A percentile compares a stretch with the other conserved stretches of the same genome.
Conservation (phyloP, 2,329 filamentous ascomycete species). For the Chaetomium strumarium region DNA sequence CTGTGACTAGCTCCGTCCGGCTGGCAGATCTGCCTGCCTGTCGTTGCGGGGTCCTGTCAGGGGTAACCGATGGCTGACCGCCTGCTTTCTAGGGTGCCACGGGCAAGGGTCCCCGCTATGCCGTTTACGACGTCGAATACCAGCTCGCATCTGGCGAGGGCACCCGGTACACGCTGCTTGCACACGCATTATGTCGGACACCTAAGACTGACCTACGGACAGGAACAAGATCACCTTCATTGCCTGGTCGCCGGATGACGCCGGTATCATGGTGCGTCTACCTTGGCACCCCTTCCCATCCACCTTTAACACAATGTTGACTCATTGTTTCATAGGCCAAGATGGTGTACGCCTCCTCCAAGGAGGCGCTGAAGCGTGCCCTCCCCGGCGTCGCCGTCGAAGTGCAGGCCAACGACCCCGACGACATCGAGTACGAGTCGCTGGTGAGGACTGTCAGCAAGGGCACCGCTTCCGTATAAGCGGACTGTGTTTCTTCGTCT, state of each 20-base stretch:
- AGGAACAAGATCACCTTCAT: conserved; percentile 78
- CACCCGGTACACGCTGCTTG: conserved; percentile 47
- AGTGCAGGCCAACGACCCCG: conserved; percentile 76
- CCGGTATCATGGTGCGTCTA: conserved; percentile 62
- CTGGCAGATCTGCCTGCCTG: not conserved
- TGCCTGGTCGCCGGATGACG: conserved; percentile 76
- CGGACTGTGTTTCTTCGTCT: not conserved
- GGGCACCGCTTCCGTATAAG: conserved; percentile 40
- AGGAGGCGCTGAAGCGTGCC: conserved; percentile 75
- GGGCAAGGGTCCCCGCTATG: conserved; percentile 68
- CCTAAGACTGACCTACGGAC: not conserved
- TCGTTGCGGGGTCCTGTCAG: not conserved
- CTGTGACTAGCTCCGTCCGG: not conserved
- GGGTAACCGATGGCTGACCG: not conserved
- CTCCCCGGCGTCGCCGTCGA: conserved; percentile 70
- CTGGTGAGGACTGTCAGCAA: conserved; percentile 63
- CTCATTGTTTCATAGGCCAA: conserved; percentile 52
- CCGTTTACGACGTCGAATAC: conserved; percentile 81
- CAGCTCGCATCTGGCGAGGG: conserved; percentile 66
- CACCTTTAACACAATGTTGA: conserved; percentile 1
- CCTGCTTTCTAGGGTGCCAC: conserved; percentile 42
- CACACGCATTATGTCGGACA: not conserved
- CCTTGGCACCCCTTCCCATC: not conserved
- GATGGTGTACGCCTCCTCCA: conserved; percentile 88
- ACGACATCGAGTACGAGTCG: conserved; percentile 73